A percentile compares a stretch with the other conserved stretches of the same genome.
These are phyloP conservation scores for Calocera cornea DNA, from an alignment of 768 basidiomycete species.

Conservation along the genomic window DNA sequence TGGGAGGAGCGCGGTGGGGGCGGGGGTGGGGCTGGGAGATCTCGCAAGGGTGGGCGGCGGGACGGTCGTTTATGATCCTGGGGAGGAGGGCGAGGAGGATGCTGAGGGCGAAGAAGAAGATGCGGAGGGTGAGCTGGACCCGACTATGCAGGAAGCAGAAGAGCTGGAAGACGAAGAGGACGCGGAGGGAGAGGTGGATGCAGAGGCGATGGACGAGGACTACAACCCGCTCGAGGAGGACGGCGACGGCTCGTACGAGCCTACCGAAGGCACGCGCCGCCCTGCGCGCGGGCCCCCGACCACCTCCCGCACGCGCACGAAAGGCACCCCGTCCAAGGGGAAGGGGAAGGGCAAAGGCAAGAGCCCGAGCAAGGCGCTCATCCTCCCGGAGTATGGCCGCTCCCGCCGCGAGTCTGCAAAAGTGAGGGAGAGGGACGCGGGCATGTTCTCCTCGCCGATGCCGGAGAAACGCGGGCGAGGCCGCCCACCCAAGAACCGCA, in stretches of 20 bases:
- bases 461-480: no score
- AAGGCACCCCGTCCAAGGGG: slow-evolving; percentile 46
- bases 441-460: no score
- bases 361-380: slow-evolving; percentile 28
- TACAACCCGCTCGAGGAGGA: slow-evolving; percentile 16
- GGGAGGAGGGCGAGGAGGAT: slow-evolving; percentile 25
- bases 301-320: slow-evolving; percentile 33
- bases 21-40: slow-evolving; percentile 11
- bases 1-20: slow-evolving; percentile 17
- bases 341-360: slow-evolving; percentile 49
- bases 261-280: slow-evolving; percentile 8
- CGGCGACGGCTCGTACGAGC: neutral
- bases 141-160: neutral
- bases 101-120: slow-evolving; percentile 16
- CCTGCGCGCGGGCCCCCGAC: slow-evolving; percentile 21
- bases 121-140: neutral
- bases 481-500: neutral
- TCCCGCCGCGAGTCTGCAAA: no score
- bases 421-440: no score
- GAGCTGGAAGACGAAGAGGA: slow-evolving; percentile 9
- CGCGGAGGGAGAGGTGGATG: slow-evolving; percentile 18
- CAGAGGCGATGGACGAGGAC: slow-evolving; percentile 21
- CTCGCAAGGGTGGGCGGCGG: slow-evolving; percentile 5
- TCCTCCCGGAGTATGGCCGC: no score
- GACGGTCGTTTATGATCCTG: slow-evolving; percentile 19